Evolutionary conservation across 2,329 filamentous ascomycete species (phyloP), one percentile per base, ranked within the genome.

Genomic region (Aspergillus aculeatinus): DNA sequence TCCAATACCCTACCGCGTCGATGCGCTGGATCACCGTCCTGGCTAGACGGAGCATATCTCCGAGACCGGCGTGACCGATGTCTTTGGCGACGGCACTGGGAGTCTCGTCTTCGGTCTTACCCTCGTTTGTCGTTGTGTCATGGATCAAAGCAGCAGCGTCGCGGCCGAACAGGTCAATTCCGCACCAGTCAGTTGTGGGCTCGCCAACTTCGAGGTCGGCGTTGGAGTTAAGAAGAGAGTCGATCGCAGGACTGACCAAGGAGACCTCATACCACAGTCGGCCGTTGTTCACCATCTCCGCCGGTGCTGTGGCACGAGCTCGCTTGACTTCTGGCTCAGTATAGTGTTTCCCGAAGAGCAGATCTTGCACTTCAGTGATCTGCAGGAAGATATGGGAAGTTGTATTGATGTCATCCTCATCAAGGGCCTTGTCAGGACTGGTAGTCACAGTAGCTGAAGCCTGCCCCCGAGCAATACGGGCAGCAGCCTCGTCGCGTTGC

Each of bases 261-360:
- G 77, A 77, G 3, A 71, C 67, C 52, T 79, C 75, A 60, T 75
- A 78, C 73, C 77, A 78, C 3, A 76, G 67, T 5, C 70, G 67
- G 14, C 70, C 71, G 4, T 64, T 65, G 6, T 64, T 61, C n/a
- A 72, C 63, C 72, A 78, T 74, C 3, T 74, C 68, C 3, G 65
- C 55, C 5, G 65, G 48, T 12, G 58, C 47, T 2, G 56, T 57
- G 25, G 70, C 71, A 16, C 69, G 69, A 11, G 72, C 72, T 39
- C 70, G 70, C 31, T 75, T 63, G 3, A 68, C 62, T 14, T 63
- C 61, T 12, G 63, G 62, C 47, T 74, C 70, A 1, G 61, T 49
- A 1, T 60, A 47, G 39, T 64, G 60, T 35, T 65, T 57, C 10
- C 65, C 68, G 44, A 72, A 65, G 2, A 71, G 47, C 6, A 80